Evolutionary conservation across 2,329 filamentous ascomycete genomes (phyloP).

Genomic region (Didymella keratinophila): DNA sequence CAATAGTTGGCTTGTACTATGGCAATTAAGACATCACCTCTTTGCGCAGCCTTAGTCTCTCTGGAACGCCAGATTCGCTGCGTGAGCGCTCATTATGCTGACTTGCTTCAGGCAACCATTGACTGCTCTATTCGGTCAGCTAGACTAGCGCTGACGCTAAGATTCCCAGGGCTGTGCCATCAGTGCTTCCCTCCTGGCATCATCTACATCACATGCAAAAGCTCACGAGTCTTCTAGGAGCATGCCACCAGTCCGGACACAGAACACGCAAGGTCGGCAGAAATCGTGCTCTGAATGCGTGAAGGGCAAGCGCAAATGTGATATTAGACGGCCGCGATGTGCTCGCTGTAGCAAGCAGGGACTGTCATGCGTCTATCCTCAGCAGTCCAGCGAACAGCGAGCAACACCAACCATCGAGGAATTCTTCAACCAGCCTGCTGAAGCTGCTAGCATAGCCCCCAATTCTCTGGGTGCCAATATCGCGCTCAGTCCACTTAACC

Average conservation of each 20-base stretch:
- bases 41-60: not conserved
- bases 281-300: conserved; percentile 67
- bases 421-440: conserved; percentile 27
- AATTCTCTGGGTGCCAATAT: conserved; percentile 42
- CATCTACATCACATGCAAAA: not conserved
- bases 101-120: not conserved
- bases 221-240: not conserved
- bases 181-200: not conserved
- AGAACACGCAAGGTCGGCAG: conserved; percentile 48
- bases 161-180: not conserved
- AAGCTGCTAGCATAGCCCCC: not conserved
- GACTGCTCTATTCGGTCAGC: not conserved
- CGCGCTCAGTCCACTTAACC: conserved; percentile 11
- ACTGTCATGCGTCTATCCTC: conserved; percentile 58
- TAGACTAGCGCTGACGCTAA: conserved; percentile 14
- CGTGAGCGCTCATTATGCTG: not conserved
- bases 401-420: conserved; percentile 14
- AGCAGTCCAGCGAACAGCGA: conserved; percentile 22
- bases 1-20: conserved; percentile 4
- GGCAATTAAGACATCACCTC: conserved; percentile 1
- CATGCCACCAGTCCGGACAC: conserved; percentile 53
- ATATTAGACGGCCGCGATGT: conserved; percentile 61
- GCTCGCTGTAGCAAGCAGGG: conserved; percentile 60
- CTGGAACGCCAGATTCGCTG: not conserved
- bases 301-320: conserved; percentile 65